These are phyloP conservation scores for Starmerella potacharoeniae DNA, from an alignment of 805 yeast species.

Conservation along the genomic window DNA sequence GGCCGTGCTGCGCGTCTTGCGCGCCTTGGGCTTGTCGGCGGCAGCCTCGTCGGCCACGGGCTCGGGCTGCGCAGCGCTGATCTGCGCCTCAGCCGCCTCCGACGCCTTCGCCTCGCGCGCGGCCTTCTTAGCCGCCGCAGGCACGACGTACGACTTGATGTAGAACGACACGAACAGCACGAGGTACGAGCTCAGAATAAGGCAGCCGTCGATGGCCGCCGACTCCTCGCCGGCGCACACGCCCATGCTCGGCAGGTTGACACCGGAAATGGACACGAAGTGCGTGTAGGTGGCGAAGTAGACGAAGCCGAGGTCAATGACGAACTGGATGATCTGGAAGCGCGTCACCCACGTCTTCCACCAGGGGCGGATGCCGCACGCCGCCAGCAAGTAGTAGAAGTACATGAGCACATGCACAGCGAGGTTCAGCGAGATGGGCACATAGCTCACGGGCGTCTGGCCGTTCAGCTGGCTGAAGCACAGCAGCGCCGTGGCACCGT, in stretches of 20 bases:
- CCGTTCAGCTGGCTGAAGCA: slow-evolving; percentile 92
- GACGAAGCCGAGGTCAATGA: slow-evolving; percentile 79
- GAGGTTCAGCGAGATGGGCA: slow-evolving; percentile 77
- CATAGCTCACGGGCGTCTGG: slow-evolving; percentile 87
- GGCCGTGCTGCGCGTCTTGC: neutral
- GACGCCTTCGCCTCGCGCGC: slow-evolving; percentile 1
- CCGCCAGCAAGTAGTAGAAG: slow-evolving; percentile 89
- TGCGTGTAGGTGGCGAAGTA: slow-evolving; percentile 90
- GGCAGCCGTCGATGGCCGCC: slow-evolving; percentile 87
- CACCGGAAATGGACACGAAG: slow-evolving; percentile 60
- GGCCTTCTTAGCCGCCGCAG: slow-evolving; percentile 22
- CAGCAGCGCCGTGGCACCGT: slow-evolving; percentile 92
- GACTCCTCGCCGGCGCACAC: slow-evolving; percentile 84
- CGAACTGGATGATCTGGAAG: slow-evolving; percentile 86
- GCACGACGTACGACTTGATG: slow-evolving; percentile 64
- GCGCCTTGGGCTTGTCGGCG: neutral
- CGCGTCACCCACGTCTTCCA: slow-evolving; percentile 99
- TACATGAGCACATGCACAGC: slow-evolving; percentile 94
- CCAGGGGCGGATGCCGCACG: slow-evolving; percentile 93
- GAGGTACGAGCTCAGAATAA: slow-evolving; percentile 77
- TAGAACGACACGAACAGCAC: slow-evolving; percentile 86
- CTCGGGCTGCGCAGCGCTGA: neutral
- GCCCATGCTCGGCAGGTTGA: slow-evolving; percentile 58
- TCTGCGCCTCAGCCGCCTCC: slow-evolving; percentile 3
- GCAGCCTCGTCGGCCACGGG: neutral